Evolutionary conservation across 108 stramenopile genomes (phyloP).

Genomic region (Aurantiochytrium sp.): DNA sequence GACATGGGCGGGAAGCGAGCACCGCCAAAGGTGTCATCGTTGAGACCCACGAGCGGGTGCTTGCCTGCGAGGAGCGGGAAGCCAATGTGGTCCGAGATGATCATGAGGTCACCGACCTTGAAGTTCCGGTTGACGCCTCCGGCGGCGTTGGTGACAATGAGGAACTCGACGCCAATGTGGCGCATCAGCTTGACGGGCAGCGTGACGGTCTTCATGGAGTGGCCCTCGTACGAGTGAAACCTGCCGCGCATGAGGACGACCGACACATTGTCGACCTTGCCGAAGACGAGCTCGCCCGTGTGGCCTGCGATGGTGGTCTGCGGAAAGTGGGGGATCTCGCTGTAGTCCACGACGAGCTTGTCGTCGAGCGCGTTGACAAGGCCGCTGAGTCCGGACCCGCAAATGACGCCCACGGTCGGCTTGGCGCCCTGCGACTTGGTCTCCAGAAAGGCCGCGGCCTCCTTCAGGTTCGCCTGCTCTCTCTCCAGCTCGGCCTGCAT

Average conservation of each 20-base stretch:
- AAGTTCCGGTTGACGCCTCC: slow-evolving; percentile 68
- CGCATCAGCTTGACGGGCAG: slow-evolving; percentile 51
- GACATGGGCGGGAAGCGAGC: slow-evolving; percentile 74
- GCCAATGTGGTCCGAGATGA: slow-evolving; percentile 75
- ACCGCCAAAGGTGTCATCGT: slow-evolving; percentile 69
- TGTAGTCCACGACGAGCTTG: slow-evolving; percentile 41
- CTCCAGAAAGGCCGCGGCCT: not conserved
- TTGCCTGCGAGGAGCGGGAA: slow-evolving; percentile 65
- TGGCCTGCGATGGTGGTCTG: slow-evolving; percentile 70
- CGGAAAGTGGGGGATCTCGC: slow-evolving; percentile 74
- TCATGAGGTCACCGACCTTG: slow-evolving; percentile 74
- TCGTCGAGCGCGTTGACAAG: slow-evolving; percentile 57
- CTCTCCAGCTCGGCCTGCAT: not conserved
- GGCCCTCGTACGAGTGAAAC: slow-evolving; percentile 87
- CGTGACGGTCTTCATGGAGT: slow-evolving; percentile 70
- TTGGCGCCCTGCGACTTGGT: not conserved
- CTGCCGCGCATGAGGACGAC: slow-evolving; percentile 77
- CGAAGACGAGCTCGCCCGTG: slow-evolving; percentile 77
- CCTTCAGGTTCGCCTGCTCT: not conserved
- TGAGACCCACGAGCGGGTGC: slow-evolving; percentile 75
- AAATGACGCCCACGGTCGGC: slow-evolving; percentile 65
- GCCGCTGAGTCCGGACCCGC: slow-evolving; percentile 74
- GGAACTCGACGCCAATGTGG: slow-evolving; percentile 56
- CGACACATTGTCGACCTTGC: slow-evolving; percentile 48
- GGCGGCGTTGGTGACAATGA: slow-evolving; percentile 82